Conservation (phyloP, 163 green algal genomes). For the Trebouxia gelatinosa region DNA sequence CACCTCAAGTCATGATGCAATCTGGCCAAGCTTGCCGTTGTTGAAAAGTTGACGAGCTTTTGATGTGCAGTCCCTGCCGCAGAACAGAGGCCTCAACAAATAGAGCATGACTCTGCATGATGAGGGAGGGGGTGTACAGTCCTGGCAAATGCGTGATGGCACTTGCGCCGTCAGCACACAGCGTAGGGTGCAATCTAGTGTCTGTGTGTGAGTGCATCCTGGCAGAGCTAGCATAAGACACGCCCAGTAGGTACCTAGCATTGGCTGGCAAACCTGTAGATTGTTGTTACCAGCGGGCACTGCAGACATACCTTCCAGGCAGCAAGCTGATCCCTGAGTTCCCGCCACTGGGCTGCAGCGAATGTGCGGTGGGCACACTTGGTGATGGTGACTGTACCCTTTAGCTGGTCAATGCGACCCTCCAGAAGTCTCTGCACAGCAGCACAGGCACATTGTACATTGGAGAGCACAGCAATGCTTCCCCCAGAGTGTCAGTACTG, state of each 20-base stretch:
- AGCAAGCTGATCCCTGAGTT: conserved; percentile 17
- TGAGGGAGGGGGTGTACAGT: not conserved
- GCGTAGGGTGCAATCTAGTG: not conserved
- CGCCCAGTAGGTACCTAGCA: not conserved
- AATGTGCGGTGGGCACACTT: conserved; percentile 30
- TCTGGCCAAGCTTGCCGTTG: too few species aligned
- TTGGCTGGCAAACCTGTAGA: not conserved
- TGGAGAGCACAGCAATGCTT: too few species aligned
- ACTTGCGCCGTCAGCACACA: not conserved
- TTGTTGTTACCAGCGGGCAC: not conserved
- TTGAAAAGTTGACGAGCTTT: too few species aligned
- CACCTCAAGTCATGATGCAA: too few species aligned
- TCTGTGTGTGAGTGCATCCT: not conserved
- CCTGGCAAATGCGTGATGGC: not conserved
- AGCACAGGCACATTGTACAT: not conserved
- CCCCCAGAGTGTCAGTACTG: too few species aligned
- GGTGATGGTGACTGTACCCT: conserved; percentile 7
- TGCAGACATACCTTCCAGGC: conserved; percentile 35
- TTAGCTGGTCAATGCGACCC: conserved; percentile 49
- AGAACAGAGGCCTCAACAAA: not conserved
- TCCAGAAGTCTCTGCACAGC: conserved; percentile 45
- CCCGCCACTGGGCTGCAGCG: conserved; percentile 13
- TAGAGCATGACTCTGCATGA: not conserved
- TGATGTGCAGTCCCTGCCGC: not conserved
- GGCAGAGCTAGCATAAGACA: not conserved